Base-by-base conservation (phyloP, 495 filamentous ascomycete genomes). In the Xylaria bambusicola region DNA sequence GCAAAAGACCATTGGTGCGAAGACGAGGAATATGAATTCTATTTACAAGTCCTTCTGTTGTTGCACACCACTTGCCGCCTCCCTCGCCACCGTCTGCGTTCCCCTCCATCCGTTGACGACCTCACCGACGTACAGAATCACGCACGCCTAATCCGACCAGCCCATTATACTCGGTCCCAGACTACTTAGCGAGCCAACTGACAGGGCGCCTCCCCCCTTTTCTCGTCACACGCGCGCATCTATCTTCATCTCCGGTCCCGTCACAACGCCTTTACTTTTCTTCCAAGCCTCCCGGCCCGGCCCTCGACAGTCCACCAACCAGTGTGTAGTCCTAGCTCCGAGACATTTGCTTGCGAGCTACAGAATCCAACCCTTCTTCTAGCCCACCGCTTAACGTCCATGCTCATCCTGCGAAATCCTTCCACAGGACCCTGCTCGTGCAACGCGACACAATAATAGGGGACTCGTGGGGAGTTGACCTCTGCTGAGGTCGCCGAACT, bases 401-500 rank as follows among this genome's bases (percentile, higher is more conserved):
- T 79, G 77, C 69, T 73, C 73, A 62, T 68, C 52, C 62, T 61
- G 56, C 69, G 61, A 68, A 38, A 40, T 51, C 63, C 50, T 51
- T 65, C 54, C 56, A 66, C 10, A 5, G 29, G 62, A 69, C 47
- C 57, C 53, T 68, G 62, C 66, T 65, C 57, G 66, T 71, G 66
- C 68, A 61, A 68, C 63, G 61, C 63, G 61, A 65, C 60, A 26
- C 58, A 55, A 65, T 64, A 62, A 46, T 59, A 69, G 69, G 66
- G 74, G 66, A 66, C 45, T 55, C 62, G 57, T 59, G 56, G 67
- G 68, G 75, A 60, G 50, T 65, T 59, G 65, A 69, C 74, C 72
- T 75, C 76, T 29, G 47, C 36, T 64, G 71, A 73, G 74, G 73
- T 72, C 64, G 53, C 56, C 63, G 38, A 60, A 62, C 62, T 62